phyloP scores from a whole-genome alignment of 805 yeast genomes.

The Candida montana region DNA sequence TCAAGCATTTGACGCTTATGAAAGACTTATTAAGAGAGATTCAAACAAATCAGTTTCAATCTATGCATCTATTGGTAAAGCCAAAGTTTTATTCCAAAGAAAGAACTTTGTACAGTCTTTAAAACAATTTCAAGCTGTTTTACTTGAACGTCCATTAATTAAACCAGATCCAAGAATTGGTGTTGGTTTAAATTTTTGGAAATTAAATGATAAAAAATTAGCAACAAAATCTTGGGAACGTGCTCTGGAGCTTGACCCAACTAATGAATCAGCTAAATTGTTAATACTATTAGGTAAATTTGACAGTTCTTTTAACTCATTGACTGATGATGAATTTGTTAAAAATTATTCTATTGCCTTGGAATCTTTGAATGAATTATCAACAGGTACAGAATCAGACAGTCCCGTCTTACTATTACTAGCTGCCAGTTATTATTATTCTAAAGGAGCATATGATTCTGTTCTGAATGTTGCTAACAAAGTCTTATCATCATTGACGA shows the following conservation, averaged over 20 bases:
- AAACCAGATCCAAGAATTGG: conserved; percentile 94
- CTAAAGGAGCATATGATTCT: conserved; percentile 53
- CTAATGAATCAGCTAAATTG: conserved; percentile 54
- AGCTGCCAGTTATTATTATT: conserved; percentile 65
- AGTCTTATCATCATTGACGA: conserved; percentile 38
- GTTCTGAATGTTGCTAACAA: conserved; percentile 54
- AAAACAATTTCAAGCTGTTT: conserved; percentile 76
- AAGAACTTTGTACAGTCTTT: conserved; percentile 70
- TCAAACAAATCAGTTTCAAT: conserved; percentile 55
- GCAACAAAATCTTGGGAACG: conserved; percentile 84
- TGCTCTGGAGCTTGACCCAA: conserved; percentile 59
- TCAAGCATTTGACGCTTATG: conserved; percentile 65
- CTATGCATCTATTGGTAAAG: conserved; percentile 77
- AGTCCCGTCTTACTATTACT: conserved; percentile 62
- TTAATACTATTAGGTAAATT: conserved; percentile 64
- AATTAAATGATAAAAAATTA: conserved; percentile 66
- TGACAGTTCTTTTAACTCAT: conserved; percentile 55
- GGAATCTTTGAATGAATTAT: conserved; percentile 31
- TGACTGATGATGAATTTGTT: conserved; percentile 54
- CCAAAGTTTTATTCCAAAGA: conserved; percentile 69
- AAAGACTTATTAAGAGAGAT: conserved; percentile 44
- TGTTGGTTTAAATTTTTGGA: conserved; percentile 92
- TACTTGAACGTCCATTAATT: conserved; percentile 68
- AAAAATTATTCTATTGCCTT: conserved; percentile 56
- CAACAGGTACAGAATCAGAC: conserved; percentile 33